Base-by-base conservation (phyloP, 2,329 filamentous ascomycete genomes). In the Fusarium cyanostomum region DNA sequence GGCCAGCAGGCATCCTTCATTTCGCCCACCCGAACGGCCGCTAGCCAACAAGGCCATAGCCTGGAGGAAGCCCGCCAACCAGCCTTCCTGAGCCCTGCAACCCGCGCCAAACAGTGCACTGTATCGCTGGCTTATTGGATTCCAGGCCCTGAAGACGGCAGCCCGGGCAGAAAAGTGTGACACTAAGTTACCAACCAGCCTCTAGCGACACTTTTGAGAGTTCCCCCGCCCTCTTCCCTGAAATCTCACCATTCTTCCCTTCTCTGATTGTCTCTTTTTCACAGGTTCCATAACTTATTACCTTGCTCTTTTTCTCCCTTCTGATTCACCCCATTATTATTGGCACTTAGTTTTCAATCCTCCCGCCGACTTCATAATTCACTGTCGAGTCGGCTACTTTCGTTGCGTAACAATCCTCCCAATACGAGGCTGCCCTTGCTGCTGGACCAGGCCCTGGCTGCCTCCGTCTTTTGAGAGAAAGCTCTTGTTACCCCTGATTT, bases 391-490 rank as follows among this genome's bases (percentile, higher is more conserved):
- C 46, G 21, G 21, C 21, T 34, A 27, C 28, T 41, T 41, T 42
- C 42, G 49, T 60, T 26, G 49, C 53, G 52, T 52, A 45, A 42
- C 21, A 16, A 35, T 27, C 34, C 39, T 37, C 34, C 39, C 41
- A 50, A 56, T 50, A 59, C 63, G 55, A 69, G 57, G 34, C 51
- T 55, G 45, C 50, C 57, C 64, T 66, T 64, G 63, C 58, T 59
- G 61, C 64, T 68, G 62, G 67, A 58, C 64, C 64, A 61, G 64
- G 56, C 55, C 66, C 62, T 41, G 39, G 64, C 56, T 64, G 62
- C 56, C 48, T 64, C 66, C 33, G 16, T 48, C 39, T 55, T 12
- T 58, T 37, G 37, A 62, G 52, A 46, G 27, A 48, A 37, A 28
- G 33, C 56, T 53, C 56, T 61, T 61, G 39, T 58, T 56, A 46